Evolutionary conservation across 2,329 filamentous ascomycete genomes (phyloP), one percentile per base, ranked within the genome.

Genomic region (Trichophyton mentagrophytes): DNA sequence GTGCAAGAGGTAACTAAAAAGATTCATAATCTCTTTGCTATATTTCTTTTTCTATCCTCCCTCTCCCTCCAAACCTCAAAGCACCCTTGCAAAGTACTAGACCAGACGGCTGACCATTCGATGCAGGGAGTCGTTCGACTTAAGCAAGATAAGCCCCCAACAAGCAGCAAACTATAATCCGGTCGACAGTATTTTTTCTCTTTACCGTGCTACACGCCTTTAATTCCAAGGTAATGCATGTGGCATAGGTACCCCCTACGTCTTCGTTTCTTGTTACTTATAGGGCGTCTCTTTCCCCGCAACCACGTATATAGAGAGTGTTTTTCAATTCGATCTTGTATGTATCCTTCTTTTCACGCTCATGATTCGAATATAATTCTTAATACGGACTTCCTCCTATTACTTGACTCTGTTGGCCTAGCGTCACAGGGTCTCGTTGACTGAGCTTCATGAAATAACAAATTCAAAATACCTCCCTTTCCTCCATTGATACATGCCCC

Each of bases 1-100:
- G 74, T 73, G 2, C 78, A 80, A 69, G 78, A 80, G 71, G 76
- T 78, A 69, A 66, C 72, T 66, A 42, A 55, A 36, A 55, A 55
- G 17, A 55, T 55, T 55, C n/a, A n/a, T 44, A 44, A 44, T 44
- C 51, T 27, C 27, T 30, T 53, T 36, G n/a, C 17, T 49, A 49
- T 36, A 22, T 59, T 44, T 36, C 30, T 44, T 59, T 59, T 49
- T 53, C 58, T 42, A 38, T 38, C 49, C 13, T 46, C 57, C 64
- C 57, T 61, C 11, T 57, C n/a, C 8, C 57, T 15, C 33, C 17
- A 33, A n/a, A 20, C n/a, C 36, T 25, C 42, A 22, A 40, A 30
- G 6, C 30, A 55, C 27, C 51, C 51, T 55, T 55, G 51, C 51
- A 55, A 33, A n/a, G 6, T 55, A n/a, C n/a, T 49, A 53, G 27